Percentiles rank a stretch among this genome's conserved stretches.
phyloP scores from a whole-genome alignment of 495 filamentous ascomycete species.

The Lindgomyces ingoldianus region DNA sequence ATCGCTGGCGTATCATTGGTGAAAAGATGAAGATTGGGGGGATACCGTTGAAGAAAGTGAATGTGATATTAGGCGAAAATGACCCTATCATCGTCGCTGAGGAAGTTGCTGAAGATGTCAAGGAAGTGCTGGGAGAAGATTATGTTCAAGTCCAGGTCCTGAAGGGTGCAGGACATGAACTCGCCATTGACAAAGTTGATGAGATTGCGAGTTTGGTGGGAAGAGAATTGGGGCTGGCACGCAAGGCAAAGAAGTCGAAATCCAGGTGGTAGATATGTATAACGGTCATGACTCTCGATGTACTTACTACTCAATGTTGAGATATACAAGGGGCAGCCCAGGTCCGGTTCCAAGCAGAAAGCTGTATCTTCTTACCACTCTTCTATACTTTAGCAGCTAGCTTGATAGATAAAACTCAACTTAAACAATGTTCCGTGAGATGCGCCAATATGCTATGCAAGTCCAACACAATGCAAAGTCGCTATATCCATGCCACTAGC shows the following conservation, averaged over 20 bases:
- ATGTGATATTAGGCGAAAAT: constrained; percentile 56
- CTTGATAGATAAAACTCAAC: no score
- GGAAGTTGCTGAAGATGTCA: constrained; percentile 60
- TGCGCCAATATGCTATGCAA: no score
- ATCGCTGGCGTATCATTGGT: constrained; percentile 61
- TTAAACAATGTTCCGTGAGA: no score
- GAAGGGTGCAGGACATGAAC: constrained; percentile 59
- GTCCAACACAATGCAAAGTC: no score
- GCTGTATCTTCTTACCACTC: no score
- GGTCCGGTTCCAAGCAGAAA: no score
- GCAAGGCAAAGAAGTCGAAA: background rate
- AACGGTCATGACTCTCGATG: no score
- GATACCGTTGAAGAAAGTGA: constrained; percentile 53
- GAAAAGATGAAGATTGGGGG: constrained; percentile 48
- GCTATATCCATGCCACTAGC: no score
- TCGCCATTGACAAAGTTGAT: constrained; percentile 56
- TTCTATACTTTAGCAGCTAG: no score
- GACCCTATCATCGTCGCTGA: constrained; percentile 58
- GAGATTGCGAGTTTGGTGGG: constrained; percentile 53
- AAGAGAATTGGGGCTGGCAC: background rate
- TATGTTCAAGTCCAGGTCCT: constrained; percentile 51
- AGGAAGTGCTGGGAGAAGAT: constrained; percentile 48
- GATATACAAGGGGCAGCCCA: no score
- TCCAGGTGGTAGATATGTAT: no score
- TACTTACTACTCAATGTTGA: no score